phyloP scores from a whole-genome alignment of 495 filamentous ascomycete genomes.

The Penicillium canescens region DNA sequence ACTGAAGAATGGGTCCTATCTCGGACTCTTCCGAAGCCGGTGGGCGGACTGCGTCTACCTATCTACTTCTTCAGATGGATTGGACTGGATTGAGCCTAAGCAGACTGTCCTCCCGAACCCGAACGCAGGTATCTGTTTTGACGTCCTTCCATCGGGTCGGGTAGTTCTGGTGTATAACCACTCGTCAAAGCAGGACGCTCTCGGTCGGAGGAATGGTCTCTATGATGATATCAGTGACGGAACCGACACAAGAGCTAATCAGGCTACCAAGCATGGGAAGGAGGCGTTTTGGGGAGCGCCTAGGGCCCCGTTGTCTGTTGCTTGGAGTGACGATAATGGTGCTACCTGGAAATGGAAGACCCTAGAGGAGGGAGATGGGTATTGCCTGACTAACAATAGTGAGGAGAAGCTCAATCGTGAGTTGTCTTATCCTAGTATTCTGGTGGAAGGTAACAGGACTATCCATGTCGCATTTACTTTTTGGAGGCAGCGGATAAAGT shows the following conservation, averaged over 20 bases:
- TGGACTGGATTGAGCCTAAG: conserved; percentile 21
- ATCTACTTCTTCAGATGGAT: conserved; percentile 19
- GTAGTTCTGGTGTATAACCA: conserved; percentile 26
- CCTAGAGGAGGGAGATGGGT: conserved; percentile 26
- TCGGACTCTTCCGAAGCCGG: conserved; percentile 23
- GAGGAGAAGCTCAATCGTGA: conserved; percentile 26
- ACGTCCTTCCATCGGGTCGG: conserved; percentile 23
- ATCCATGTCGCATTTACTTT: conserved; percentile 26
- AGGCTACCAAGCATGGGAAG: conserved; percentile 20
- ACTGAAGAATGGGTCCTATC: conserved; percentile 20
- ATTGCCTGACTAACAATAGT: conserved; percentile 27
- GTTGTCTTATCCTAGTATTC: conserved; percentile 26
- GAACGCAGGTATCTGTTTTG: conserved; percentile 27
- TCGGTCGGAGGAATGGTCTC: conserved; percentile 22
- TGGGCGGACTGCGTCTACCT: conserved; percentile 26
- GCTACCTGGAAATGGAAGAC: conserved; percentile 18
- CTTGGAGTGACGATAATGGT: conserved; percentile 26
- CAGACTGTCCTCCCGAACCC: conserved; percentile 23
- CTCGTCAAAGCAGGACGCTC: conserved; percentile 21
- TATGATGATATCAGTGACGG: conserved; percentile 29
- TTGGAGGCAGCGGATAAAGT: conserved; percentile 29
- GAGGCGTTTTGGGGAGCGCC: conserved; percentile 31
- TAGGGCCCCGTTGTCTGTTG: conserved; percentile 21
- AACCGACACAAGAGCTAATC: conserved; percentile 18
- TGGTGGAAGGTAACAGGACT: conserved; percentile 9